phyloP scores from a whole-genome alignment of 371 early-diverging fungal species.

The Syncephalastrum sp. region DNA sequence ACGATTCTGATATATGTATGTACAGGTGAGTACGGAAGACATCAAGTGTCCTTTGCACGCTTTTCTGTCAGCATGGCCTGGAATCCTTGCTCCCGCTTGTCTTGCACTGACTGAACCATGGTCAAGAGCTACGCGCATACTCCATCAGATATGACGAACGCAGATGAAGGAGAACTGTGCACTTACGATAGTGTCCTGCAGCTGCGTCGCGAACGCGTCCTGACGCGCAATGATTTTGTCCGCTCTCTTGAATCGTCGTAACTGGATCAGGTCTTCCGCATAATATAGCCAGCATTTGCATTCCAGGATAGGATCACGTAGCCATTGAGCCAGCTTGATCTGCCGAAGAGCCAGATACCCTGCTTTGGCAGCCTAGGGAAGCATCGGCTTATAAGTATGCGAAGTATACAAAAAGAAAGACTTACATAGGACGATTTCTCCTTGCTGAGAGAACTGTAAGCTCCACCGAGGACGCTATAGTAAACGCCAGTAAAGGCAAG shows the following conservation, averaged over 20 bases:
- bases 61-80: too few species aligned
- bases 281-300: conserved; percentile 57
- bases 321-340: conserved; percentile 39
- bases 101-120: too few species aligned
- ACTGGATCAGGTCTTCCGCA: conserved; percentile 51
- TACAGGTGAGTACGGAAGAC: too few species aligned
- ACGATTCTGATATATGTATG: too few species aligned
- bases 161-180: too few species aligned
- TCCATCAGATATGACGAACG: too few species aligned
- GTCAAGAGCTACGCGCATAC: too few species aligned
- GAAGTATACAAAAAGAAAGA: background rate
- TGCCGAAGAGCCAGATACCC: conserved; percentile 43
- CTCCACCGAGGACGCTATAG: conserved; percentile 52
- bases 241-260: conserved; percentile 30
- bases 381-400: background rate
- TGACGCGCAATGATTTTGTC: conserved; percentile 34
- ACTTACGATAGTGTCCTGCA: conserved; percentile 32
- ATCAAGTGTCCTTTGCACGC: too few species aligned
- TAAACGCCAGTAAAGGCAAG: conserved; percentile 43
- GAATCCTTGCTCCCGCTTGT: too few species aligned
- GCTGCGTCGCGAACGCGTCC: conserved; percentile 12
- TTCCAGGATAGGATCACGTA: conserved; percentile 44
- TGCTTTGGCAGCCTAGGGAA: conserved; percentile 43
- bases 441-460: conserved; percentile 51
- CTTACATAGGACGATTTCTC: conserved; percentile 39